A percentile compares a stretch with the other conserved stretches of the same genome.
These are phyloP conservation scores for Trichoderma cornu-damae DNA, from an alignment of 2,329 filamentous ascomycete genomes.

Conservation along the genomic window DNA sequence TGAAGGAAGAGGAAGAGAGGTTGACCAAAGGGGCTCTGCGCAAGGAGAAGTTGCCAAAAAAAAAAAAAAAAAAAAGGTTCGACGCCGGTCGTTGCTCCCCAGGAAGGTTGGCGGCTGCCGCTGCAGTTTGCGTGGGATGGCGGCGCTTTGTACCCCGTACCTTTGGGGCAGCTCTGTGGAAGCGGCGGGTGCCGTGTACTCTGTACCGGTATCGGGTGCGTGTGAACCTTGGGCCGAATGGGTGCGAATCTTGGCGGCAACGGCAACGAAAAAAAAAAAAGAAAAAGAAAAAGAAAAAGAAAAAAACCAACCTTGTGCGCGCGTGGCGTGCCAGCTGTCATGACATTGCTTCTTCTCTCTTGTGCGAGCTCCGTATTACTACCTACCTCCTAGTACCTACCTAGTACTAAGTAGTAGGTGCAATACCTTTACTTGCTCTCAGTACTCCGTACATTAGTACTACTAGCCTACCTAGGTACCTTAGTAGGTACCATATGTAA, in stretches of 20 bases:
- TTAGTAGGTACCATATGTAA: no score
- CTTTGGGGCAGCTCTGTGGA: not conserved
- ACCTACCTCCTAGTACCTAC: no score
- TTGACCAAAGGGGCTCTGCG: constrained; percentile 26
- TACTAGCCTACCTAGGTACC: no score
- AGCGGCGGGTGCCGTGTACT: not conserved
- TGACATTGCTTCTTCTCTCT: no score
- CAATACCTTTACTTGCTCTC: no score
- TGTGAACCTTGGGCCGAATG: not conserved
- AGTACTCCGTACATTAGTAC: no score
- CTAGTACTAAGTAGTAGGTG: no score
- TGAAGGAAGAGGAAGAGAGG: constrained; percentile 19
- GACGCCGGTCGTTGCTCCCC: not conserved
- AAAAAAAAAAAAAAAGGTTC: no score
- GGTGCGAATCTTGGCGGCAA: not conserved
- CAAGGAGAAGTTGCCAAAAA: constrained; percentile 24
- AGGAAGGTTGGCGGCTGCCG: constrained; percentile 3
- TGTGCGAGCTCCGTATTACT: no score
- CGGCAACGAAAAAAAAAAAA: no score
- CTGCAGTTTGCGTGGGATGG: not conserved
- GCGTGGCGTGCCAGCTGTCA: not conserved
- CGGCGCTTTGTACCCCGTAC: not conserved
- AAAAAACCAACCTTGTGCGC: no score
- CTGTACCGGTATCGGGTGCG: not conserved
- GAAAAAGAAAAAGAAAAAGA: no score